phyloP scores from a whole-genome alignment of 345 rosid species.

The Gossypium ekmanianum region DNA sequence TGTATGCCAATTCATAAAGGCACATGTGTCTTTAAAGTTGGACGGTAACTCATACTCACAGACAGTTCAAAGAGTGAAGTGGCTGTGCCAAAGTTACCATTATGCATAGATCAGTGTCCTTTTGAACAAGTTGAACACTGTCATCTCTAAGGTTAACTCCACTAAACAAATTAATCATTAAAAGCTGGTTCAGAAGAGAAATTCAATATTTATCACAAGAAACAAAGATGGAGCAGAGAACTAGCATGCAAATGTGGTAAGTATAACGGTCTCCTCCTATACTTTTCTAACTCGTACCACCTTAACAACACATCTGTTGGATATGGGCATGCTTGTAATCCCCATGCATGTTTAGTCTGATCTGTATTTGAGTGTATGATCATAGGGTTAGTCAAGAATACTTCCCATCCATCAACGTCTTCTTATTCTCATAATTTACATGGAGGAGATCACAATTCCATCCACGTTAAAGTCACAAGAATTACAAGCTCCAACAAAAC shows the following conservation, averaged over 20 bases:
- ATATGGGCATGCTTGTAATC: background rate
- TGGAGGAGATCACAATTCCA: background rate
- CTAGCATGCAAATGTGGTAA: background rate
- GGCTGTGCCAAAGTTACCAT: background rate
- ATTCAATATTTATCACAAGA: background rate
- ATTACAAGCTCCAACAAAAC: background rate
- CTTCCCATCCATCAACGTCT: background rate
- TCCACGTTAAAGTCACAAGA: background rate
- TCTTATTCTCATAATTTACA: background rate
- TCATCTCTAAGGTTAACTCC: background rate
- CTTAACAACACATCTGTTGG: background rate
- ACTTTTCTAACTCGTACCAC: background rate
- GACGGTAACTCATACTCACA: background rate
- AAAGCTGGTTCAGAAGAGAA: background rate
- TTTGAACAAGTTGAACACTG: background rate
- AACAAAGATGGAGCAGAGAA: background rate
- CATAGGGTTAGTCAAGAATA: slow-evolving; percentile 1
- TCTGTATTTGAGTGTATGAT: background rate
- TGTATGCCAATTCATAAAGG: background rate
- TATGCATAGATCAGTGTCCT: background rate
- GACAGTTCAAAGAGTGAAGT: background rate
- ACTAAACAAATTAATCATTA: background rate
- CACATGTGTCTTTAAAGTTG: background rate
- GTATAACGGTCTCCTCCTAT: background rate
- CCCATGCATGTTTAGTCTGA: background rate